Evolutionary conservation across 441 rosid genomes (phyloP).

Genomic region (Capsella rubella): DNA sequence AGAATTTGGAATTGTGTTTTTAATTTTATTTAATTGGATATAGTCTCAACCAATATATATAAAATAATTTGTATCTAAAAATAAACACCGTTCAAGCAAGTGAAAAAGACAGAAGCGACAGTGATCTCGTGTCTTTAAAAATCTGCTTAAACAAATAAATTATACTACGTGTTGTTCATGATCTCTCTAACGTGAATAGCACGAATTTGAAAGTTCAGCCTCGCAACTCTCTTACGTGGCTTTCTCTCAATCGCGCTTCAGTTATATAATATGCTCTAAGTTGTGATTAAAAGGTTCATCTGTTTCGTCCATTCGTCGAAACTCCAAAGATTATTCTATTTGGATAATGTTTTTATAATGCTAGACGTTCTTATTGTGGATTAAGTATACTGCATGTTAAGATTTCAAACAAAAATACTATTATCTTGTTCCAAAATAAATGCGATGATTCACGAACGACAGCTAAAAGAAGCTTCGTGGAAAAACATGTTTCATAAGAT

Average conservation of each 20-base stretch:
- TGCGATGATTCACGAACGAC: constrained; percentile 27
- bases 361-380: not conserved
- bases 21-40: not conserved
- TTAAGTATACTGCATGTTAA: not conserved
- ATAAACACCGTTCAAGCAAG: constrained; percentile 33
- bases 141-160: not conserved
- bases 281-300: constrained; percentile 6
- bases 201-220: constrained; percentile 26
- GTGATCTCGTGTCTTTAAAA: constrained; percentile 18
- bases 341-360: not conserved
- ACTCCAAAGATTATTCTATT: not conserved
- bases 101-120: constrained; percentile 36
- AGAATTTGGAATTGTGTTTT: constrained; percentile 9
- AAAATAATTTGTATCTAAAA: not conserved
- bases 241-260: constrained; percentile 15
- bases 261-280: not conserved
- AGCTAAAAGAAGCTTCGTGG: constrained; percentile 10
- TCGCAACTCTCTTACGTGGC: constrained; percentile 30
- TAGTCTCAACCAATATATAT: constrained; percentile 8
- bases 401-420: not conserved
- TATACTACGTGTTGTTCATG: constrained; percentile 37
- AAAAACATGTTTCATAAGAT: constrained; percentile 2
- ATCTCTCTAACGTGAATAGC: constrained; percentile 40
- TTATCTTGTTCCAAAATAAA: not conserved
- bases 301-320: constrained; percentile 28